Percentiles rank a stretch among this genome's conserved stretches.
phyloP scores from a whole-genome alignment of 768 basidiomycete genomes.

The Mycena capillaripes region DNA sequence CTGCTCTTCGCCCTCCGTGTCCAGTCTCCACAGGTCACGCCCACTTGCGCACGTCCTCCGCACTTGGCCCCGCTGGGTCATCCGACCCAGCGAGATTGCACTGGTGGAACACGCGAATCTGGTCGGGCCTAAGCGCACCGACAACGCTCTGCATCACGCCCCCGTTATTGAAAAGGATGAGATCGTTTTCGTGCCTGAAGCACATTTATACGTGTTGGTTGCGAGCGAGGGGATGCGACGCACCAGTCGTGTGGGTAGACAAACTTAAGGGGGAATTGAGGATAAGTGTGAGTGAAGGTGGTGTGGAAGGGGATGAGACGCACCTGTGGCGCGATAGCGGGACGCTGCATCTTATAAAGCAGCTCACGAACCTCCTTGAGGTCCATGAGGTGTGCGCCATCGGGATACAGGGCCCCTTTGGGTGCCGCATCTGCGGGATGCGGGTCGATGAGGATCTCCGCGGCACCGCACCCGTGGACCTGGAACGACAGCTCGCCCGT shows the following conservation, averaged over 20 bases:
- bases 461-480: constrained; percentile 86
- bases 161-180: constrained; percentile 90
- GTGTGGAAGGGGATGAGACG: constrained; percentile 39
- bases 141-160: constrained; percentile 86
- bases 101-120: constrained; percentile 85
- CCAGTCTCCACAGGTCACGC: no score
- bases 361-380: constrained; percentile 79
- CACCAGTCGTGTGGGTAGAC: constrained; percentile 94
- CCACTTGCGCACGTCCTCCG: constrained; percentile 76
- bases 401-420: constrained; percentile 82
- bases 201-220: not conserved
- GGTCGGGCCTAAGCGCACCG: constrained; percentile 75
- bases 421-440: constrained; percentile 72
- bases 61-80: constrained; percentile 75
- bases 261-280: constrained; percentile 63
- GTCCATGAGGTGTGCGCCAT: constrained; percentile 83
- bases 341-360: constrained; percentile 89
- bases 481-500: constrained; percentile 89
- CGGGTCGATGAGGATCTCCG: constrained; percentile 79
- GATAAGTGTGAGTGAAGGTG: not conserved
- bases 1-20: constrained; percentile 9
- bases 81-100: constrained; percentile 90
- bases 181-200: constrained; percentile 66
- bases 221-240: constrained; percentile 25
- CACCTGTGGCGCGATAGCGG: constrained; percentile 86